These are phyloP conservation scores for Rhizopogon salebrosus DNA, from an alignment of 768 basidiomycete genomes.

Conservation along the genomic window DNA sequence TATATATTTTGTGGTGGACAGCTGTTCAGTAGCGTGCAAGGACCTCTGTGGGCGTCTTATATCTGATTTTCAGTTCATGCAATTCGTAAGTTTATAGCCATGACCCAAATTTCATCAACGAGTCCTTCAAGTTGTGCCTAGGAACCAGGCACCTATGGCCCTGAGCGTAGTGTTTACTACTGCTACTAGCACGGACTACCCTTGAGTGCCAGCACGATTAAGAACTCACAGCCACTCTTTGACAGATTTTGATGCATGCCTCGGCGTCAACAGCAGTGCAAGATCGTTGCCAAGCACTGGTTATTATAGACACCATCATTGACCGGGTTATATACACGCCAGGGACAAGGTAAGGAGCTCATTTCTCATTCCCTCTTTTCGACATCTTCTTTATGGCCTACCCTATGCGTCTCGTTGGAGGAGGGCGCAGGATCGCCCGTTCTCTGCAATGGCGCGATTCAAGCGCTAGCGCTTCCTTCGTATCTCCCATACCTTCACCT, in stretches of 20 bases:
- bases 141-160: too few relatives aligned
- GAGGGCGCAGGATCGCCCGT: neutral
- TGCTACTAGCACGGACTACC: too few relatives aligned
- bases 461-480: neutral
- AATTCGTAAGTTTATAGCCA: too few relatives aligned
- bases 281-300: neutral
- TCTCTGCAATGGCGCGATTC: neutral
- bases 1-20: too few relatives aligned
- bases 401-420: neutral
- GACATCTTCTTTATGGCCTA: neutral
- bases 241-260: neutral
- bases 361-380: neutral
- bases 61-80: too few relatives aligned
- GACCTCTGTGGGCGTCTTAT: too few relatives aligned
- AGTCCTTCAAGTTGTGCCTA: too few relatives aligned
- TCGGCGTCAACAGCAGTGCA: neutral
- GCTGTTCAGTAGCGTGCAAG: too few relatives aligned
- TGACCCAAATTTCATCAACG: too few relatives aligned
- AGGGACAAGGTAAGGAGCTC: neutral
- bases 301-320: neutral
- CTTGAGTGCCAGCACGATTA: too few relatives aligned
- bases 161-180: too few relatives aligned
- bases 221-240: neutral
- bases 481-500: slow-evolving; percentile 2
- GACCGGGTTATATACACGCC: too few relatives aligned